Evolutionary conservation across 345 rosid genomes (phyloP).

Genomic region (Diplotaxis tenuifolia): DNA sequence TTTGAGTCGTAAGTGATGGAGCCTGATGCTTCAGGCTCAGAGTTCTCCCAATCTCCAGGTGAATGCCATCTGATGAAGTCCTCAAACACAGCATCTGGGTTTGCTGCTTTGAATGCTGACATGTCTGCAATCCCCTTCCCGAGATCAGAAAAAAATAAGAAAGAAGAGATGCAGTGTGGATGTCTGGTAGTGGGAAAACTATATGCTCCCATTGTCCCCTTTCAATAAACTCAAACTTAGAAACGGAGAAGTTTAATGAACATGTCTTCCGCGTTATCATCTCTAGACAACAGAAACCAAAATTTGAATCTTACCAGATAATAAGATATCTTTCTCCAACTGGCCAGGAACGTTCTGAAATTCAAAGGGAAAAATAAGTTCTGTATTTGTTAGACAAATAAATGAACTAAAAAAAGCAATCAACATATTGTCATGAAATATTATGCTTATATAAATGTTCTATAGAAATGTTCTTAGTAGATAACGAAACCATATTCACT

Average conservation of each 20-base stretch:
- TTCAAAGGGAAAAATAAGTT: conserved; percentile 17
- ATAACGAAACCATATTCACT: conserved; percentile 19
- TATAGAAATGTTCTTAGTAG: conserved; percentile 14
- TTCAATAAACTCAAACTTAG: conserved; percentile 6
- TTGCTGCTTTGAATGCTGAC: conserved; percentile 99
- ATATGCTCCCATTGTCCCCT: not conserved
- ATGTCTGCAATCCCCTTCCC: conserved; percentile 54
- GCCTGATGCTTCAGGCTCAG: conserved; percentile 34
- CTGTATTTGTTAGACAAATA: not conserved
- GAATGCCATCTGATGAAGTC: conserved; percentile 99
- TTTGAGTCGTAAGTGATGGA: conserved; percentile 34
- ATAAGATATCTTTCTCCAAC: conserved; percentile 82
- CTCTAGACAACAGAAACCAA: conserved; percentile 9
- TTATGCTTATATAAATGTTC: not conserved
- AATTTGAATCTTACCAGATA: conserved; percentile 55
- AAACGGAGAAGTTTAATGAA: not conserved
- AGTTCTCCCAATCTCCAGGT: conserved; percentile 88
- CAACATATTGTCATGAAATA: conserved; percentile 20
- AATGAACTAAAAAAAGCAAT: not conserved
- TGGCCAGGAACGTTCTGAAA: conserved; percentile 95
- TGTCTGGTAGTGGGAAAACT: not conserved
- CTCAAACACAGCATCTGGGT: conserved; percentile 88
- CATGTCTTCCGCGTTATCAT: conserved; percentile 4
- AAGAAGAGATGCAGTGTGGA: not conserved
- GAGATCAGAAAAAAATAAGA: conserved; percentile 22